These are phyloP conservation scores for Zostera marina DNA, from an alignment of 116 monocot genomes.

Conservation along the genomic window DNA sequence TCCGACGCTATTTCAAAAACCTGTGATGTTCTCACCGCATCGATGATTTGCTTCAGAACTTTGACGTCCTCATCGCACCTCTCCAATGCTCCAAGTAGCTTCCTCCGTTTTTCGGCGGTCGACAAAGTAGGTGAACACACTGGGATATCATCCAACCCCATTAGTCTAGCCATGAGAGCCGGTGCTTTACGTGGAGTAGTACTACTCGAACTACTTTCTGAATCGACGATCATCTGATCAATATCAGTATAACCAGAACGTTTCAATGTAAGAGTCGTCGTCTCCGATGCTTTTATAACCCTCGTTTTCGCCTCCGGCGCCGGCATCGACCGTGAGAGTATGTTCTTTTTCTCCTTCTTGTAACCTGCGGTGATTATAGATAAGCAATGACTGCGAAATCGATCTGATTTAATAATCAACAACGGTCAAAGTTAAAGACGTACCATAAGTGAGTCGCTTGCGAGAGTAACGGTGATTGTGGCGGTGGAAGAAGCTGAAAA, in stretches of 20 bases:
- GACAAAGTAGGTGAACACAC: constrained; percentile 8
- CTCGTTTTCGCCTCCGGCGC: too few relatives aligned
- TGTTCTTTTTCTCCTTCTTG: neutral
- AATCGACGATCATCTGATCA: too few relatives aligned
- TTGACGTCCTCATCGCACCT: constrained; percentile 73
- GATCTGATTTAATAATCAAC: too few relatives aligned
- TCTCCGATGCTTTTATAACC: neutral
- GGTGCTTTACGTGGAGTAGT: constrained; percentile 10
- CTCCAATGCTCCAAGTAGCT: constrained; percentile 65
- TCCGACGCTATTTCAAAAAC: neutral
- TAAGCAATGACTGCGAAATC: too few relatives aligned
- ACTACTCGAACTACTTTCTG: too few relatives aligned
- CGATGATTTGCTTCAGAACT: constrained; percentile 62
- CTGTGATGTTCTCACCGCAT: constrained; percentile 33
- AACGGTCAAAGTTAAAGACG: too few relatives aligned
- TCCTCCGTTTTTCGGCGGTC: constrained; percentile 56
- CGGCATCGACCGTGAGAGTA: neutral
- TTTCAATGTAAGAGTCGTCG: neutral
- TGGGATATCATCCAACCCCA: constrained; percentile 45
- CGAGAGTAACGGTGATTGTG: constrained; percentile 32
- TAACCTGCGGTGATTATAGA: too few relatives aligned
- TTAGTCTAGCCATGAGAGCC: constrained; percentile 41
- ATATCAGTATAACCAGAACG: neutral
- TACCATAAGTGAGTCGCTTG: constrained; percentile 47
- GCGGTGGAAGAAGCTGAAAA: constrained; percentile 43